These are phyloP conservation scores for Clohesyomyces aquaticus DNA, from an alignment of 495 filamentous ascomycete species.

Conservation along the genomic window DNA sequence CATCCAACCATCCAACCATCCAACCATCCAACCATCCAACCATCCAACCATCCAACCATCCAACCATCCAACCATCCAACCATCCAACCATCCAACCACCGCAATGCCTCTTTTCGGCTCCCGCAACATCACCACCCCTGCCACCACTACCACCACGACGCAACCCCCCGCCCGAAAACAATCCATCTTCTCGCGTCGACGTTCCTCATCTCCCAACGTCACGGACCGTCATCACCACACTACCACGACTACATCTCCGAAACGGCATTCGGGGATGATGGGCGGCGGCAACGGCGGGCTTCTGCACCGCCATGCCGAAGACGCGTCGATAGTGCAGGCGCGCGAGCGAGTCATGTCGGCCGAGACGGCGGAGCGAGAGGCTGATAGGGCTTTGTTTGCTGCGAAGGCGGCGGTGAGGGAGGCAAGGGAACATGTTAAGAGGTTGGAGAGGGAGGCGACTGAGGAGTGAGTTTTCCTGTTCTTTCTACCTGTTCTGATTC, in stretches of 20 bases:
- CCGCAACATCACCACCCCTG: slow-evolving; percentile 7
- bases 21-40: no score
- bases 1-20: no score
- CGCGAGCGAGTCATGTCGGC: slow-evolving; percentile 61
- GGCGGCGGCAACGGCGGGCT: no score
- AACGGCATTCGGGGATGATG: slow-evolving; percentile 46
- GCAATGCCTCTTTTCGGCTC: slow-evolving; percentile 42
- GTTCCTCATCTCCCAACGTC: slow-evolving; percentile 51
- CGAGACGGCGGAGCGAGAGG: slow-evolving; percentile 64
- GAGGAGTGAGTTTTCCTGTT: slow-evolving; percentile 54
- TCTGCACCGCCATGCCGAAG: slow-evolving; percentile 55
- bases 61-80: slow-evolving; percentile 8
- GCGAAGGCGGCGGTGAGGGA: slow-evolving; percentile 62
- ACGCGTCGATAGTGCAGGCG: slow-evolving; percentile 62
- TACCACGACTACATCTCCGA: slow-evolving; percentile 5
- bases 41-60: not conserved
- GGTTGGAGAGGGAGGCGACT: slow-evolving; percentile 64
- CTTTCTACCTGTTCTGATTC: no score
- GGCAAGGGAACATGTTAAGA: slow-evolving; percentile 64
- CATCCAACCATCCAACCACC: not conserved
- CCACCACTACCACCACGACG: slow-evolving; percentile 16
- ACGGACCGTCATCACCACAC: slow-evolving; percentile 16
- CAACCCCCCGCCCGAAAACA: slow-evolving; percentile 46
- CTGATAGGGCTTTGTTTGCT: slow-evolving; percentile 61
- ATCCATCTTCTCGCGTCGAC: slow-evolving; percentile 53